Conservation (phyloP, 148 eudicot species). For the Rhododendron simsii region DNA sequence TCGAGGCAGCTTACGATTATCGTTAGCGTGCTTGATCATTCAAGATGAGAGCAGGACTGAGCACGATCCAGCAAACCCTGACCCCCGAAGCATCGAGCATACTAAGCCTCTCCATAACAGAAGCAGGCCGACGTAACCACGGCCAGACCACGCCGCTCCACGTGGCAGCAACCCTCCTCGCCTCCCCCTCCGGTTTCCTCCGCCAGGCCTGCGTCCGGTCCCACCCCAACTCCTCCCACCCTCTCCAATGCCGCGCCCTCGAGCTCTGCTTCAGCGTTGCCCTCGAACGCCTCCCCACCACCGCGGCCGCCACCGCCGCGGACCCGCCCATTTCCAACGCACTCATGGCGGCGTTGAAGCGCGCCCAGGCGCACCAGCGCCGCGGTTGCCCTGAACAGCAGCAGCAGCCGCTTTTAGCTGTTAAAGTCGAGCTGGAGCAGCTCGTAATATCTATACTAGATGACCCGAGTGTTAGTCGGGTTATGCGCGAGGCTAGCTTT, state of each 20-base stretch:
- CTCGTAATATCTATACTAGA: constrained; percentile 73
- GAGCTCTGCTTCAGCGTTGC: constrained; percentile 98
- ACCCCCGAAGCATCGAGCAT: constrained; percentile 80
- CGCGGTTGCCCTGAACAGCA: constrained; percentile 94
- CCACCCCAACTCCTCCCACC: constrained; percentile 92
- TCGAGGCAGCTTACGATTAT: too few relatives aligned
- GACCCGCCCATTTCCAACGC: constrained; percentile 89
- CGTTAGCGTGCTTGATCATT: not conserved
- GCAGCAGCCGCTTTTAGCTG: constrained; percentile 84
- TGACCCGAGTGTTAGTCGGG: constrained; percentile 94
- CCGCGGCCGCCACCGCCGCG: constrained; percentile 18
- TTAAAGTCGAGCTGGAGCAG: constrained; percentile 93
- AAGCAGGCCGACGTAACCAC: constrained; percentile 77
- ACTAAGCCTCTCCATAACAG: constrained; percentile 68
- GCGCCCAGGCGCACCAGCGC: constrained; percentile 90
- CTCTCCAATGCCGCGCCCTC: constrained; percentile 85
- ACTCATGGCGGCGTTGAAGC: constrained; percentile 78
- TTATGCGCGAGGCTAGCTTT: constrained; percentile 88
- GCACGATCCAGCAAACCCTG: constrained; percentile 86
- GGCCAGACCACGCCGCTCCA: constrained; percentile 95
- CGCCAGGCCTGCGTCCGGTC: constrained; percentile 81
- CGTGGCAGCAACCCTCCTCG: constrained; percentile 74
- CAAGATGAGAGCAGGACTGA: constrained; percentile 77
- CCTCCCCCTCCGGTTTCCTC: constrained; percentile 64
- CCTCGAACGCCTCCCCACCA: constrained; percentile 75